phyloP scores from a whole-genome alignment of 306 rosid species.

The Cicer pinnatifidum region DNA sequence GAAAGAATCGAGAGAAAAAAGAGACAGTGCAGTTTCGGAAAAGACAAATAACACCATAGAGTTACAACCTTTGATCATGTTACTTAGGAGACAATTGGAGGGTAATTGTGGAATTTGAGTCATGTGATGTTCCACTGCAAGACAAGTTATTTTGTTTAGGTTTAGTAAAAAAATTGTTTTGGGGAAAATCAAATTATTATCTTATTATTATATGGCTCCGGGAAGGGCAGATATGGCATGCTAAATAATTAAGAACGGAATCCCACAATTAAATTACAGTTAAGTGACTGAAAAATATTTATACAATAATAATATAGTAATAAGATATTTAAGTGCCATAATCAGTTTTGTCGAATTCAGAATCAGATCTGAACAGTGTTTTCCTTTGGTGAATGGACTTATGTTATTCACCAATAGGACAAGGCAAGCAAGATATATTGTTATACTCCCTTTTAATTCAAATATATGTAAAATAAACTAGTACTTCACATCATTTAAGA shows the following conservation, averaged over 20 bases:
- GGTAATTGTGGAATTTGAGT: constrained; percentile 25
- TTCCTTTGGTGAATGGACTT: constrained; percentile 20
- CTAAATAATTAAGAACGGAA: constrained; percentile 42
- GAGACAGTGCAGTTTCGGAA: constrained; percentile 6
- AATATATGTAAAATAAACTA: too few species aligned
- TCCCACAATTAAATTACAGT: constrained; percentile 46
- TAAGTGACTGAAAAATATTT: not conserved
- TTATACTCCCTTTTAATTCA: too few species aligned
- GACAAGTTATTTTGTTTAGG: constrained; percentile 12
- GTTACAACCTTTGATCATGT: not conserved
- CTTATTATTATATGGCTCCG: constrained; percentile 50
- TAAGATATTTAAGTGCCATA: constrained; percentile 14
- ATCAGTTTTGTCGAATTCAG: constrained; percentile 41
- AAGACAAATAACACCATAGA: constrained; percentile 39
- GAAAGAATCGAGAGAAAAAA: constrained; percentile 39
- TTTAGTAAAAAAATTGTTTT: constrained; percentile 26
- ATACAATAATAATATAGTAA: not conserved
- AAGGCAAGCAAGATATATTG: constrained; percentile 25
- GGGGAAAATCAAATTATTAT: constrained; percentile 40
- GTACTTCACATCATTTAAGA: too few species aligned
- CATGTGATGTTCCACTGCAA: constrained; percentile 1
- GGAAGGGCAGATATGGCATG: constrained; percentile 52
- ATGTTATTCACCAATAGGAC: not conserved
- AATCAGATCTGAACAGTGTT: constrained; percentile 40
- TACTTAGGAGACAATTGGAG: not conserved